These are phyloP conservation scores for Coniochaeta sp. DNA, from an alignment of 2,329 filamentous ascomycete species.

Conservation along the genomic window DNA sequence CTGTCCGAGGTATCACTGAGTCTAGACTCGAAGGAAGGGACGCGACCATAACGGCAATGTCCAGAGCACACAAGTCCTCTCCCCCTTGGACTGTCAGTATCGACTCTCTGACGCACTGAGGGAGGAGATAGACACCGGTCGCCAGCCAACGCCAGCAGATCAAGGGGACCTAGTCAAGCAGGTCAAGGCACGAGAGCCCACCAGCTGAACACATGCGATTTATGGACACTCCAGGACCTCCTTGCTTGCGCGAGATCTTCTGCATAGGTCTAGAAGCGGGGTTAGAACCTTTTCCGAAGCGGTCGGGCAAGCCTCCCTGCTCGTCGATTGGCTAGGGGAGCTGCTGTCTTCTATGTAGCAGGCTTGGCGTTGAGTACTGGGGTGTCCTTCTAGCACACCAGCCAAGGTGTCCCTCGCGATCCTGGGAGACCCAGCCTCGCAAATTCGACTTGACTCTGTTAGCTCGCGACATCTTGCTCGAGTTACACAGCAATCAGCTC, in stretches of 20 bases:
- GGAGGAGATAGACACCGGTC: neutral
- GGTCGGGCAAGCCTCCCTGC: neutral
- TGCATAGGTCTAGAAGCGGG: neutral
- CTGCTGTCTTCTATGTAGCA: neutral
- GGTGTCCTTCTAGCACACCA: neutral
- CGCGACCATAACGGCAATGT: neutral
- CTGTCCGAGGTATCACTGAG: neutral
- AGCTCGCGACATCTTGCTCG: neutral
- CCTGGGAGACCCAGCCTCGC: neutral
- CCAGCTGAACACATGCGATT: neutral
- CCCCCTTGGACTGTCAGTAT: no score
- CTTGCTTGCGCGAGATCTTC: neutral
- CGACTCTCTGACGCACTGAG: no score
- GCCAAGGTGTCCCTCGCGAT: neutral
- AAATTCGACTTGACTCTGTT: neutral
- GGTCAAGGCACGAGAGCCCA: neutral
- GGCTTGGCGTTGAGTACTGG: neutral
- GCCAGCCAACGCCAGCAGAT: neutral
- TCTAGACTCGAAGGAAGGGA: neutral
- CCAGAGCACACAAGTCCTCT: no score
- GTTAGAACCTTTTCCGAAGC: neutral
- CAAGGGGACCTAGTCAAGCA: neutral
- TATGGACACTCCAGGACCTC: no score
- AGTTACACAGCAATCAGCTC: neutral
- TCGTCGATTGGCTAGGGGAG: neutral